Base-by-base conservation (phyloP, 768 basidiomycete species). In the Mycena leptocephala region DNA sequence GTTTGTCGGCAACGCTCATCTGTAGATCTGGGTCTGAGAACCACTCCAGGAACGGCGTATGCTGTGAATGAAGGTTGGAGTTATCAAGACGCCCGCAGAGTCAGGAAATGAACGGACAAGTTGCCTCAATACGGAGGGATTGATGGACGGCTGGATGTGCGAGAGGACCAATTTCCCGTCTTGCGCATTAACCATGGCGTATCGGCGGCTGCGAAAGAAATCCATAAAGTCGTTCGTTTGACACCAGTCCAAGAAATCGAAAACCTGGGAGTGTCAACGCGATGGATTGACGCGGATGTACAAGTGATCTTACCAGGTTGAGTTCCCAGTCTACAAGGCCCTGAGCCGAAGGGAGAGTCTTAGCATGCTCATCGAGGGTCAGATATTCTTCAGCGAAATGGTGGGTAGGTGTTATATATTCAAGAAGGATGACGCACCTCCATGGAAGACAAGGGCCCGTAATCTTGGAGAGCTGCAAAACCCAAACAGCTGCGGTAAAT, bases 401-500 rank as follows among this genome's bases (percentile, higher is more conserved):
- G 26, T 22, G 8, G 22, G 14, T n/a, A 22, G 9, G 20, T 22
- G 58, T 3, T n/a, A 24, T n/a, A 35, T 35, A 32, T 35, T 11
- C 28, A 24, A 4, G 18, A 22, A 5, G 4, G 20, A 6, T 22
- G 22, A 62, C 48, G 0, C 1, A 71, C 70, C 70, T 48, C 70
- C 70, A 26, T 72, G 70, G 22, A 72, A 72, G 18, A 72, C 53
- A 2, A 72, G 70, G 3, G 59, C 51, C 43, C 4, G 20, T 30
- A 72, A 14, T 39, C 62, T 16, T 1, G 61, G 70, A 6, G 70
- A 63, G 22, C 24, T 30, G 22, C 70, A 71, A 39, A 71, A 71
- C 9, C 70, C 70, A n/a, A 71, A 71, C 9, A 72, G 24, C 32
- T 72, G 70, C 2, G 70, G 70, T 4, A 70, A 28, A 72, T 64